Conservation (phyloP, 2,329 filamentous ascomycete genomes). For the Neocucurbitaria cava region DNA sequence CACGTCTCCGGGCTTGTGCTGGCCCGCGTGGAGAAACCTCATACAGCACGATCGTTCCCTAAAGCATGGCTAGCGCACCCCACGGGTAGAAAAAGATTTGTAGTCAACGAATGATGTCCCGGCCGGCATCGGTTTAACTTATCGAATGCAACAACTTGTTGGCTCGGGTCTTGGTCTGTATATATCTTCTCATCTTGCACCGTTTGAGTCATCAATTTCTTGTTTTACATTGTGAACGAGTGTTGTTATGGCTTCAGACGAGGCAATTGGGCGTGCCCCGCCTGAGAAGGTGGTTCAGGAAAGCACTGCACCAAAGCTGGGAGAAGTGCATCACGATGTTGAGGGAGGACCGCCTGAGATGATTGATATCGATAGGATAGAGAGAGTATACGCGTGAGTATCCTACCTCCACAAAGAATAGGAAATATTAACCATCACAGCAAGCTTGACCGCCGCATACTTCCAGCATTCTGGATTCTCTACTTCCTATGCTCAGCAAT, state of each 20-base stretch:
- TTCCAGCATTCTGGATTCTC: conserved; percentile 82
- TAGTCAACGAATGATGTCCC: conserved; percentile 19
- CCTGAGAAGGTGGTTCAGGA: conserved; percentile 28
- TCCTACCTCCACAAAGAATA: background rate
- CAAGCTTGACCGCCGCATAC: conserved; percentile 65
- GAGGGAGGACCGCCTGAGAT: conserved; percentile 37
- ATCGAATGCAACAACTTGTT: background rate
- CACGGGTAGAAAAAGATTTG: conserved; percentile 23
- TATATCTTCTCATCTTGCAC: background rate
- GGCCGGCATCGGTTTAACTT: conserved; percentile 28
- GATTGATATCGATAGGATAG: conserved; percentile 46
- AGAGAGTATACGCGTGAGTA: conserved; percentile 48
- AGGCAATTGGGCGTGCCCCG: conserved; percentile 16
- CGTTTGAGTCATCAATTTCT: background rate
- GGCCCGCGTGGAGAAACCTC: conserved; percentile 3
- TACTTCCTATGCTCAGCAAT: conserved; percentile 95
- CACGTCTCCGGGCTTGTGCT: background rate
- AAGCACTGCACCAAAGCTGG: conserved; percentile 26
- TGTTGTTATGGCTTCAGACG: conserved; percentile 30
- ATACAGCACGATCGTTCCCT: conserved; percentile 7
- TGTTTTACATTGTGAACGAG: background rate
- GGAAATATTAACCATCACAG: conserved; percentile 38
- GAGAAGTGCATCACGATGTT: conserved; percentile 39
- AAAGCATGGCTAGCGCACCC: conserved; percentile 31
- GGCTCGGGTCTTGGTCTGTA: background rate